A percentile compares a stretch with the other conserved stretches of the same genome.
These are phyloP conservation scores for Coemansia sp. DNA, from an alignment of 192 early-diverging fungal species.

Conservation along the genomic window DNA sequence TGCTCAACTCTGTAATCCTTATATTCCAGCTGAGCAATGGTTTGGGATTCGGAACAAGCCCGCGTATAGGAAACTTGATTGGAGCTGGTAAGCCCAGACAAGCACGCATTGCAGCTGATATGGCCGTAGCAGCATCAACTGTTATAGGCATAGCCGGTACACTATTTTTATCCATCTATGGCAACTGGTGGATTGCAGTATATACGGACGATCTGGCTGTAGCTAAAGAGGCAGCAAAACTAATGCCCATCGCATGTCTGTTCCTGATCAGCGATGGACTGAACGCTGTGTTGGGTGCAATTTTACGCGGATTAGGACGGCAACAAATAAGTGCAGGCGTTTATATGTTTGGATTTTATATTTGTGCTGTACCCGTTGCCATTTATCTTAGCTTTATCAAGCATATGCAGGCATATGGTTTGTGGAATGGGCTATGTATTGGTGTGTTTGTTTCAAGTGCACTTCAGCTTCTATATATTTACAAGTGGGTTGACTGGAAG, in stretches of 20 bases:
- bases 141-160: slow-evolving; percentile 41
- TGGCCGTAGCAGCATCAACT: slow-evolving; percentile 55
- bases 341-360: slow-evolving; percentile 51
- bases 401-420: slow-evolving; percentile 16
- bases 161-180: slow-evolving; percentile 7
- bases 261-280: slow-evolving; percentile 59
- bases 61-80: slow-evolving; percentile 74
- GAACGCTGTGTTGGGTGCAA: slow-evolving; percentile 55
- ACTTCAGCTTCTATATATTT: slow-evolving; percentile 22
- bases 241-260: too few relatives aligned
- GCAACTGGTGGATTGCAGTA: slow-evolving; percentile 35
- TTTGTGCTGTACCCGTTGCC: slow-evolving; percentile 46
- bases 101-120: slow-evolving; percentile 59
- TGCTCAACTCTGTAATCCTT: slow-evolving; percentile 62
- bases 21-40: slow-evolving; percentile 70
- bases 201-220: slow-evolving; percentile 69
- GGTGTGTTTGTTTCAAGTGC: slow-evolving; percentile 12
- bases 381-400: slow-evolving; percentile 39
- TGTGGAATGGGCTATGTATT: slow-evolving; percentile 31
- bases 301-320: slow-evolving; percentile 50
- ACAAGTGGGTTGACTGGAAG: slow-evolving; percentile 27
- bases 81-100: slow-evolving; percentile 57
- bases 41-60: slow-evolving; percentile 68
- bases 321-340: slow-evolving; percentile 48
- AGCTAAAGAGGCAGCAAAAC: slow-evolving; percentile 60